Evolutionary conservation across 805 yeast genomes (phyloP), one percentile per base, ranked within the genome.

Genomic region (Nakazawaea wickerhamii): DNA sequence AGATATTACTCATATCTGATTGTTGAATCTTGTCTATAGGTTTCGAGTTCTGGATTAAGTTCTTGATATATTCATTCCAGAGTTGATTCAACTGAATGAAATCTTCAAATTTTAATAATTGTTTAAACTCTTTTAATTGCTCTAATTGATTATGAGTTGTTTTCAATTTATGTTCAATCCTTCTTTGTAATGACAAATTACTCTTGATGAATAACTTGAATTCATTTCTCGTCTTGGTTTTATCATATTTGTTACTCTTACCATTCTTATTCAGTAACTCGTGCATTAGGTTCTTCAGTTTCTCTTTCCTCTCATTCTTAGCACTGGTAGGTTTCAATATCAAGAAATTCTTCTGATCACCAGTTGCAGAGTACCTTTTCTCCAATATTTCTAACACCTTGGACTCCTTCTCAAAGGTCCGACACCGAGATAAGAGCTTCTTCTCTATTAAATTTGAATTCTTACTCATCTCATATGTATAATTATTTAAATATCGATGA

Each of bases 31-130:
- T 19, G 18, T 23, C 21, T 6, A 13, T 47, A 54, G 4, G 44
- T 10, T 41, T 31, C 1, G 59, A 57, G 2, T 68, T 63, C 36
- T 66, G 70, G 7, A 85, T 50, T 4, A 86, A 60, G 33, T 79
- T 82, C 26, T 61, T 64, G 37, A 81, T 77, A 55, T 89, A 89
- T 14, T 63, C 63, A n/a, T 71, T 69, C 97, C 97, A 89, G 20
- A 89, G 64, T n/a, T 55, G 54, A 55, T 82, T 71, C 18, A 60
- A 39, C 8, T 47, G 31, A 0, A 51, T 43, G 6, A 62, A 46
- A 26, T 59, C 59, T 4, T 48, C 37, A 7, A 43, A 38, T 30
- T 72, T 69, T 96, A 96, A 89, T 23, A 89, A 63, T 14, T 55
- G 53, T 54, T 81, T 70, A 13, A 58, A 44, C n/a, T 48, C 37